Evolutionary conservation across 2,329 filamentous ascomycete genomes (phyloP), one percentile per base, ranked within the genome.

Genomic region (Bimuria novae-zelandiae): DNA sequence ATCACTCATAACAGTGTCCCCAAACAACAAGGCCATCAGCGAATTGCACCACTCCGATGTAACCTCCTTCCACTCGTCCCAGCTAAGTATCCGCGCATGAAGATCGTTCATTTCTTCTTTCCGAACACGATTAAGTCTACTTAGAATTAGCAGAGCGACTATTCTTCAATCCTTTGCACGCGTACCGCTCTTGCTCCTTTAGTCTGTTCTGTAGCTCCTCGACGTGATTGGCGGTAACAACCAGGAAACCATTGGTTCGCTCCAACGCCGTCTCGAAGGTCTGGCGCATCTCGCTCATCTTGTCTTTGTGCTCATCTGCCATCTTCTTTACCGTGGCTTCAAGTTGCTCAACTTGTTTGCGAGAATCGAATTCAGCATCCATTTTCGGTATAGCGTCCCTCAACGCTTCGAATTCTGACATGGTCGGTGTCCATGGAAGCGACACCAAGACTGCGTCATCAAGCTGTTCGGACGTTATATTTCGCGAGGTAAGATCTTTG

Each of bases 391-490:
- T 43, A 7, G 23, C 40, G 25, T 43, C 40, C 16, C 17, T 29
- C 5, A 43, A 29, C 22, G 23, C 40, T 30, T 43, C 40, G n/a
- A 29, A 30, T 19, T 43, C 40, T 30, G 40, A 30, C 23, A 17
- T 30, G 11, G 40, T 43, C 6, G 40, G 40, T 17, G 40, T 43
- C 40, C 40, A 43, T 19, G 40, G 40, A 30, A 43, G 40, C 23
- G 40, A 43, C 22, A 42, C 23, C 14, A 42, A 8, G 5, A 27
- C 39, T 27, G 5, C 39, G 10, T 42, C 39, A 17, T 27, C 22
- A 42, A 16, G 12, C 17, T 42, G 23, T 27, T 42, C 39, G 22
- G 39, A 42, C 22, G 39, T 27, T 23, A 42, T 42, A n/a, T 27
- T 17, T 42, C 33, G 33, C n/a, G n/a, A 35, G 32, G n/a, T 35